Base-by-base conservation (phyloP, 495 filamentous ascomycete species). In the Talaromyces proteolyticus region DNA sequence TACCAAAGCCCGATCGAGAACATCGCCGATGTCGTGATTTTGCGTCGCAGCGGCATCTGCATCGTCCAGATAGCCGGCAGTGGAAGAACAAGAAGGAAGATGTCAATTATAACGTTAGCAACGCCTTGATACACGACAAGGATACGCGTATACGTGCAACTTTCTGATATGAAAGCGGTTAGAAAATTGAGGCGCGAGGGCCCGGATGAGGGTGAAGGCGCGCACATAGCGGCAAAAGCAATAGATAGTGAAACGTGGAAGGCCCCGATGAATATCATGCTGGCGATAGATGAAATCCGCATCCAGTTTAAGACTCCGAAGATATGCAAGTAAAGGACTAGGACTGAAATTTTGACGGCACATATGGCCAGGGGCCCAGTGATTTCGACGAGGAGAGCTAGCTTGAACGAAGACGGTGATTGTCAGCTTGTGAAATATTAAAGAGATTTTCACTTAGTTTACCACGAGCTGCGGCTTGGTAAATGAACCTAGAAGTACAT, bases 61-160 rank as follows among this genome's bases (percentile, higher is more conserved):
- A 57, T 23, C 6, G 10, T 21, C 52, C 56, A 53, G 7, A 53
- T 51, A 4, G 55, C 55, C 37, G 55, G 58, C 14, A 61, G 26
- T 18, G 58, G 58, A 11, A 61, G 26, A 24, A 58, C 46, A 16
- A 61, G 24, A 17, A 61, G 42, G 38, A 58, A 61, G 8, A 61
- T 23, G 25, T 61, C 58, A 47, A 49, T 61, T 4, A 56, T 12
- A 12, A 58, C 44, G 38, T 47, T 53, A 6, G 54, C 38, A 26
- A 29, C 47, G 21, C 58, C 58, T 10, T 26, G 37, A 5, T 45
- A 10, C 16, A 51, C 24, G 0, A 21, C 42, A 2, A 55, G 5
- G 25, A 22, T 18, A 24, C 23, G 42, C 7, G 47, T 8, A 1
- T 46, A n/a, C 11, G 6, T 14, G 39, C 54, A 57, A 24, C 21